These are phyloP conservation scores for Tetrapisispora namnaoensis DNA, from an alignment of 805 yeast species.

Conservation along the genomic window DNA sequence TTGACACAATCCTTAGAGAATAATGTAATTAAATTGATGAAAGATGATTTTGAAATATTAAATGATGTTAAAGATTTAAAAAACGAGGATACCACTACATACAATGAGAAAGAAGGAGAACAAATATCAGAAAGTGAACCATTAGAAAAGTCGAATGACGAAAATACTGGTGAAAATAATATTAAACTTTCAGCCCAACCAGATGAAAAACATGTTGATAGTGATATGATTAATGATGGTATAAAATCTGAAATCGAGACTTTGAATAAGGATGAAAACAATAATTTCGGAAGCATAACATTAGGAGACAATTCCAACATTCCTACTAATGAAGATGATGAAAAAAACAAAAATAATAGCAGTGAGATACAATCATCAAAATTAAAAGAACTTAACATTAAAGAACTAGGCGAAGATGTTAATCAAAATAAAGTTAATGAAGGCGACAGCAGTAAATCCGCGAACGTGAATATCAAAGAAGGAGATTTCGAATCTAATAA, in stretches of 20 bases:
- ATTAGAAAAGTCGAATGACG: not conserved
- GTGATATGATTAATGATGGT: too few species aligned
- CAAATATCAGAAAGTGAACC: not conserved
- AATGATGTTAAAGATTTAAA: not conserved
- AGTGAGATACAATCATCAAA: too few species aligned
- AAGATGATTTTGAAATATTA: not conserved
- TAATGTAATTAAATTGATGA: not conserved
- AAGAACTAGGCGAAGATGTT: not conserved
- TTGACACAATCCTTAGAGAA: not conserved
- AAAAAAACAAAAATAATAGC: not conserved
- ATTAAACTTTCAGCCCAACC: not conserved
- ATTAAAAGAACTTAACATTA: not conserved
- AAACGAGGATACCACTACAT: not conserved
- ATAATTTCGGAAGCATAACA: too few species aligned
- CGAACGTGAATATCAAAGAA: not conserved
- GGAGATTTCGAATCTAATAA: too few species aligned
- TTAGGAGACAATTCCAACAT: too few species aligned
- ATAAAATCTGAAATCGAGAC: too few species aligned
- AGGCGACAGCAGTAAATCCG: not conserved
- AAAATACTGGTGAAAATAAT: too few species aligned
- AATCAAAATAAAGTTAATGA: not conserved
- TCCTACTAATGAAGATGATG: too few species aligned
- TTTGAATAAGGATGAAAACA: too few species aligned
- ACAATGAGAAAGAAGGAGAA: not conserved
- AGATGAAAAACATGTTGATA: too few species aligned